Evolutionary conservation across 2,329 filamentous ascomycete genomes (phyloP).

Genomic region (Pseudocercospora eumusae): DNA sequence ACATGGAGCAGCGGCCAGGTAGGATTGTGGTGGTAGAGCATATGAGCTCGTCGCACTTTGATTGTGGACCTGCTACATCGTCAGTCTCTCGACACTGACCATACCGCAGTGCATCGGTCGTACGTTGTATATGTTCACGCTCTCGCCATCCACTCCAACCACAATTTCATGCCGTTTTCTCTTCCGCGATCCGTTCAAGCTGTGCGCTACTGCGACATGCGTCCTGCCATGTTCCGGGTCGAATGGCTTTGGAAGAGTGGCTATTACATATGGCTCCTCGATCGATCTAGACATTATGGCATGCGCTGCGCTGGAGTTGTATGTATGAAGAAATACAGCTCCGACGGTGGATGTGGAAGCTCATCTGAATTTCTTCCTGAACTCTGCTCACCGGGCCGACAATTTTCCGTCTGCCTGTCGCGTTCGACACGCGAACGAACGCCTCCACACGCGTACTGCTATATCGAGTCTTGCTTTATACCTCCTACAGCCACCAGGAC

Average conservation of each 20-base stretch:
- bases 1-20: constrained; percentile 59
- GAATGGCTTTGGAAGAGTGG: constrained; percentile 48
- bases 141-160: constrained; percentile 61
- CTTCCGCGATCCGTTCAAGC: constrained; percentile 58
- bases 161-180: constrained; percentile 64
- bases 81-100: constrained; percentile 16
- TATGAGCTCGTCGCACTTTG: constrained; percentile 63
- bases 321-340: too few species aligned
- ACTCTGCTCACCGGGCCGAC: constrained; percentile 4
- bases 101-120: constrained; percentile 11
- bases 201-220: constrained; percentile 53
- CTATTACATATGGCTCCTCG: constrained; percentile 45
- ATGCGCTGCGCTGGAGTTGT: not conserved
- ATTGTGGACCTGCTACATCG: constrained; percentile 55
- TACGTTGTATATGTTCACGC: constrained; percentile 65
- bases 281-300: constrained; percentile 32
- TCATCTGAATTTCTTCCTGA: constrained; percentile 8
- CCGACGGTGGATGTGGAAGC: too few species aligned
- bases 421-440: not conserved
- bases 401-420: not conserved
- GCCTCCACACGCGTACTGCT: too few species aligned
- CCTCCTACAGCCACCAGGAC: not conserved
- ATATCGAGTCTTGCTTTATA: not conserved
- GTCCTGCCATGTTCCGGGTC: constrained; percentile 44
- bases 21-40: constrained; percentile 61